Evolutionary conservation across 2,329 filamentous ascomycete genomes (phyloP).

Genomic region (Epicoccum nigrum): DNA sequence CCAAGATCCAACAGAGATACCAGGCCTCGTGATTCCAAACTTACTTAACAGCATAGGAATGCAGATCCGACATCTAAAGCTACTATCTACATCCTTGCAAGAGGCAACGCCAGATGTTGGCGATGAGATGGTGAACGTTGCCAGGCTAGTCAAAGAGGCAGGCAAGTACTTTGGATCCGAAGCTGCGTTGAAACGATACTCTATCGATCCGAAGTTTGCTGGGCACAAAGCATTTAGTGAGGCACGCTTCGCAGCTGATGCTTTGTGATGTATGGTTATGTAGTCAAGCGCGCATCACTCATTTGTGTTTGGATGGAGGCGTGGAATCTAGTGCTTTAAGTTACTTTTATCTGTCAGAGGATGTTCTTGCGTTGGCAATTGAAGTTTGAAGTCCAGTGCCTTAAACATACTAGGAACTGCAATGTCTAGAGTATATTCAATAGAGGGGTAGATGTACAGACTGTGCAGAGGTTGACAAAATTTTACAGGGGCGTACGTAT

Average conservation of each 20-base stretch:
- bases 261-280: background rate
- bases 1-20: slow-evolving; percentile 25
- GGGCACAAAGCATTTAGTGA: slow-evolving; percentile 30
- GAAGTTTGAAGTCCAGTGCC: too few relatives aligned
- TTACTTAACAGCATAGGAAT: slow-evolving; percentile 31
- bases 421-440: too few relatives aligned
- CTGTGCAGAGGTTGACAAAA: too few relatives aligned
- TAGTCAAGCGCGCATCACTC: too few relatives aligned
- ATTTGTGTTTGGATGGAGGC: too few relatives aligned
- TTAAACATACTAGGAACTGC: too few relatives aligned
- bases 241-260: slow-evolving; percentile 12
- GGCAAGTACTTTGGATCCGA: slow-evolving; percentile 31
- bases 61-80: slow-evolving; percentile 32
- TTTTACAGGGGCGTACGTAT: too few relatives aligned
- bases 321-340: too few relatives aligned
- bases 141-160: slow-evolving; percentile 25
- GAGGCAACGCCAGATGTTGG: slow-evolving; percentile 30
- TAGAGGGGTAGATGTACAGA: too few relatives aligned
- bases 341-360: too few relatives aligned
- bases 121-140: slow-evolving; percentile 25
- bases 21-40: slow-evolving; percentile 28
- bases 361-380: too few relatives aligned
- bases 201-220: slow-evolving; percentile 23
- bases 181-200: slow-evolving; percentile 20
- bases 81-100: slow-evolving; percentile 31